phyloP scores from a whole-genome alignment of 305 asterid genomes.

The Ruellia speciosa region DNA sequence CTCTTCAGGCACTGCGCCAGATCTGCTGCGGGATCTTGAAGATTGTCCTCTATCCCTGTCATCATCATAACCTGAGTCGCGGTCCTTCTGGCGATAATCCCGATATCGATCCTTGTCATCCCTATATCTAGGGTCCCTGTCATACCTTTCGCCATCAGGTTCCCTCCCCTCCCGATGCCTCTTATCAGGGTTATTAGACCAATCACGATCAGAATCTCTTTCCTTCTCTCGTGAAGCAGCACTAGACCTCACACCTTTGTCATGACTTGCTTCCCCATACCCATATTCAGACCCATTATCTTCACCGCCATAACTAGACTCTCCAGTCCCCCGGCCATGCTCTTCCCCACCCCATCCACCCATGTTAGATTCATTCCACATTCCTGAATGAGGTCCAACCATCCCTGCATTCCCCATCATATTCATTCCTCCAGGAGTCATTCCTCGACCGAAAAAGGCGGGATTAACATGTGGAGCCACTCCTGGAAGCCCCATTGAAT shows the following conservation, averaged over 20 bases:
- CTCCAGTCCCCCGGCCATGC: slow-evolving; percentile 45
- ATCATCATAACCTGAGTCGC: slow-evolving; percentile 43
- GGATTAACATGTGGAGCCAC: slow-evolving; percentile 83
- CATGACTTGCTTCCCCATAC: slow-evolving; percentile 56
- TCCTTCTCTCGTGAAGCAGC: slow-evolving; percentile 48
- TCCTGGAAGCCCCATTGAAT: slow-evolving; percentile 58
- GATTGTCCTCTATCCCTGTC: slow-evolving; percentile 46
- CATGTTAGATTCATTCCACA: slow-evolving; percentile 53
- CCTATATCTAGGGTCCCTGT: slow-evolving; percentile 40
- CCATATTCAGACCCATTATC: slow-evolving; percentile 60
- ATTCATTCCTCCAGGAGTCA: slow-evolving; percentile 52
- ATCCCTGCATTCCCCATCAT: slow-evolving; percentile 56
- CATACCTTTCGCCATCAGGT: slow-evolving; percentile 42
- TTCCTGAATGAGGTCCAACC: slow-evolving; percentile 53
- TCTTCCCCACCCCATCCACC: slow-evolving; percentile 73
- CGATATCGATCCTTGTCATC: slow-evolving; percentile 58
- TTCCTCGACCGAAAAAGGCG: slow-evolving; percentile 67
- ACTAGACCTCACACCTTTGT: slow-evolving; percentile 44
- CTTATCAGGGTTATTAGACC: slow-evolving; percentile 45
- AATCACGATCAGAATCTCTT: slow-evolving; percentile 45
- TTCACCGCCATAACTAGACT: slow-evolving; percentile 65
- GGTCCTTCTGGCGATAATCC: slow-evolving; percentile 53
- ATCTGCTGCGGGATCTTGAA: slow-evolving; percentile 47
- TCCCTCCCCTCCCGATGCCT: slow-evolving; percentile 50
- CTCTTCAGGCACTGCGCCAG: slow-evolving; percentile 37